Evolutionary conservation across 331 rosid species (phyloP).

Genomic region (Telfairia occidentalis): DNA sequence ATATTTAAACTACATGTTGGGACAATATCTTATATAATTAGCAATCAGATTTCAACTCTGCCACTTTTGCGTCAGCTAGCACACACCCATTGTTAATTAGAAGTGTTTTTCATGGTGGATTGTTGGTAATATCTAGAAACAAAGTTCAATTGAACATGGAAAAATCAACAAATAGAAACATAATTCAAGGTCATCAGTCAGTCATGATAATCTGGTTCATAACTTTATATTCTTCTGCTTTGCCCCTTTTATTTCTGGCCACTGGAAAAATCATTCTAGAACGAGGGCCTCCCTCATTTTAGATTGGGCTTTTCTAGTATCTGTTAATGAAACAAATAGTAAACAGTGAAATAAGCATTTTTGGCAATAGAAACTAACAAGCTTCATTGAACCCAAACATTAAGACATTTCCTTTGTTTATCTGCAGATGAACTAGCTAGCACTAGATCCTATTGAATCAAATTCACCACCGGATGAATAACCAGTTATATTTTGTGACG

Average conservation of each 20-base stretch:
- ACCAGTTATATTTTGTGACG: not conserved
- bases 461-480: not conserved
- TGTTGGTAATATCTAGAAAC: not conserved
- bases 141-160: not conserved
- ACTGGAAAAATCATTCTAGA: not conserved
- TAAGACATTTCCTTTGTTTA: not conserved
- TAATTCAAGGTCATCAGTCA: not conserved
- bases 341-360: not conserved
- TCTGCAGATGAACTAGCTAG: not conserved
- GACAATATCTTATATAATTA: not conserved
- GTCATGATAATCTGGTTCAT: not conserved
- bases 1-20: not conserved
- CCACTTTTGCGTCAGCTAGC: not conserved
- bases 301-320: not conserved
- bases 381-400: not conserved
- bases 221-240: not conserved
- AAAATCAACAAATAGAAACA: not conserved
- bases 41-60: not conserved
- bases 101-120: not conserved
- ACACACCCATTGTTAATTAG: not conserved
- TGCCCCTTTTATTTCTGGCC: not conserved
- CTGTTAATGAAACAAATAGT: not conserved
- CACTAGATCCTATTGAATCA: slow-evolving; percentile 1
- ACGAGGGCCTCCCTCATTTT: no score
- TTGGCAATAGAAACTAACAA: not conserved